These are phyloP conservation scores for Colletotrichum incanum DNA, from an alignment of 2,329 filamentous ascomycete genomes.

Conservation along the genomic window DNA sequence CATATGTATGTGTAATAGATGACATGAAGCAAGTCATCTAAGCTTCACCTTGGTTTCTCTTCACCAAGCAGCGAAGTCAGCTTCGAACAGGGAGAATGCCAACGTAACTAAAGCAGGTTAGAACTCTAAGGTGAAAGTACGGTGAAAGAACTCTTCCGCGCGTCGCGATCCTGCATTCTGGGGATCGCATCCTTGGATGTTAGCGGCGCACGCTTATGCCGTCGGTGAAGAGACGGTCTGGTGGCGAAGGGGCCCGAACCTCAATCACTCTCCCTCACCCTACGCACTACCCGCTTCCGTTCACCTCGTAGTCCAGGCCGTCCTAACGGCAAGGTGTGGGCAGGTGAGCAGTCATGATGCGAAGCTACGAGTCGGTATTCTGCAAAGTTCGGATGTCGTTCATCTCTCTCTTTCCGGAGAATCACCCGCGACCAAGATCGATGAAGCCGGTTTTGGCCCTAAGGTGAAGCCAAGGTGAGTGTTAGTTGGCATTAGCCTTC, in stretches of 20 bases:
- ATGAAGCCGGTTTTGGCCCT: neutral
- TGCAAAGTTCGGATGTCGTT: slow-evolving; percentile 23
- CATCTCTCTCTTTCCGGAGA: slow-evolving; percentile 10
- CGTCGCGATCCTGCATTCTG: neutral
- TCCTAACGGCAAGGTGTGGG: neutral
- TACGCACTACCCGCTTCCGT: neutral
- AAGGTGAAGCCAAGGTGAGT: slow-evolving; percentile 28
- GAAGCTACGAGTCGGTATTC: too few relatives aligned
- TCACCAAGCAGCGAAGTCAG: neutral
- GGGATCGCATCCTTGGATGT: neutral
- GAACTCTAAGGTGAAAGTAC: neutral
- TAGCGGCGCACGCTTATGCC: slow-evolving; percentile 3
- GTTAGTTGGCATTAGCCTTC: neutral
- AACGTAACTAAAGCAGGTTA: neutral
- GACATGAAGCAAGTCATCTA: neutral
- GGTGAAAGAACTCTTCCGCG: neutral
- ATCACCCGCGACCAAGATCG: neutral
- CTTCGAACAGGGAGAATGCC: neutral
- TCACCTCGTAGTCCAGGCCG: neutral
- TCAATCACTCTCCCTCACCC: neutral
- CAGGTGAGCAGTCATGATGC: slow-evolving; percentile 11
- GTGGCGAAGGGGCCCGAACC: neutral
- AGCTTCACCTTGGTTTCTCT: neutral
- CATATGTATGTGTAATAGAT: neutral
- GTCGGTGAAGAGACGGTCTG: slow-evolving; percentile 5